Evolutionary conservation across 192 early-diverging fungal genomes (phyloP), one percentile per base, ranked within the genome.

Genomic region (Linnemannia hyalina): DNA sequence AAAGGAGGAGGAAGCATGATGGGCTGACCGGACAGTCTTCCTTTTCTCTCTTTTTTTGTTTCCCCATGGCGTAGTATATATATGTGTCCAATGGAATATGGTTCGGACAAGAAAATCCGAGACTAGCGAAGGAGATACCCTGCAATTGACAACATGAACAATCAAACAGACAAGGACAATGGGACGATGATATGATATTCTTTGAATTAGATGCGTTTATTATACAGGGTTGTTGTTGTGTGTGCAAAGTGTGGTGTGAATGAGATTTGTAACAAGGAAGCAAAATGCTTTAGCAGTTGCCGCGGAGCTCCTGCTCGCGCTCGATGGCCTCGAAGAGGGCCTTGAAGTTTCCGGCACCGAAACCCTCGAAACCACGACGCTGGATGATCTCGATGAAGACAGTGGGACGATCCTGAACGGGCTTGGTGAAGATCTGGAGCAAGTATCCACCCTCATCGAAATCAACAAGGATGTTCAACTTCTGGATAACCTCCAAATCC

Each of bases 341-440:
- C 94, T 97, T 96, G 92, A 99, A 98, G 93, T 99, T 99, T 71
- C 98, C 98, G 65, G 97, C 97, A 75, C 97, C 98, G 88, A 98
- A 98, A 42, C 96, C 96, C 88, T 95, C 90, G 89, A 98, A 96
- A 84, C 97, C 96, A 68, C 94, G 93, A 52, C 97, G 95, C 89
- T 99, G 98, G 85, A 99, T 99, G 84, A 99, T 95, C 89, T 99
- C 98, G 80, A 99, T 92, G 80, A 99, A 99, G 42, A 99, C 91
- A 6, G 98, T 99, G 5, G 98, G 98, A 68, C 98, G 93, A 86
- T 99, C 98, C 90, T 98, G 95, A 22, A 97, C 89, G 22, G 97
- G 97, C 89, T 96, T 95, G 74, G 95, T 96, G 87, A 95, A 96
- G 80, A 98, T 97, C 86, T 90, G 98, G 73, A 99, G 91, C 77